Percentiles rank a stretch among this genome's conserved stretches.
Conservation (phyloP, 495 filamentous ascomycete genomes). For the Trichoderma virens region DNA sequence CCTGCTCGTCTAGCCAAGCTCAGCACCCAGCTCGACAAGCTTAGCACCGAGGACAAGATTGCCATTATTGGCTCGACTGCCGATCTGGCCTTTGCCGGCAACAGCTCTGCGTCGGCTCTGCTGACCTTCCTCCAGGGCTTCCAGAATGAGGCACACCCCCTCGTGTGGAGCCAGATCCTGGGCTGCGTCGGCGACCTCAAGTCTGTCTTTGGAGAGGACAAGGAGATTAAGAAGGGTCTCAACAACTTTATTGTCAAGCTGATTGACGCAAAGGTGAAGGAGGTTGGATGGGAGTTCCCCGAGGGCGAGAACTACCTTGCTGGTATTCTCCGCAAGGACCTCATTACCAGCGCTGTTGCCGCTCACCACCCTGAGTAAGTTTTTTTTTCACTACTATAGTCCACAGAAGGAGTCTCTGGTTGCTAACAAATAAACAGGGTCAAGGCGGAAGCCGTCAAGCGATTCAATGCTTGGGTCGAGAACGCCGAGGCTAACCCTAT, state of each 20-base stretch:
- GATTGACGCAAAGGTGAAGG: slow-evolving; percentile 60
- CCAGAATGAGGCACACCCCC: slow-evolving; percentile 68
- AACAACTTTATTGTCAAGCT: slow-evolving; percentile 68
- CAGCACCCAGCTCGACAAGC: slow-evolving; percentile 59
- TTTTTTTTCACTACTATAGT: neutral
- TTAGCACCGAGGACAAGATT: slow-evolving; percentile 84
- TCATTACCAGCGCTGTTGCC: slow-evolving; percentile 66
- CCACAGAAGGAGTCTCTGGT: neutral
- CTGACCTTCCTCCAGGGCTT: slow-evolving; percentile 76
- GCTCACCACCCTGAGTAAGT: slow-evolving; percentile 65
- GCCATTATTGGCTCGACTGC: slow-evolving; percentile 86
- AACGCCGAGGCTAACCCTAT: slow-evolving; percentile 60
- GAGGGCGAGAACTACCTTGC: slow-evolving; percentile 72
- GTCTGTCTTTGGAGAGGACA: slow-evolving; percentile 45
- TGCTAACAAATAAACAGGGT: slow-evolving; percentile 38
- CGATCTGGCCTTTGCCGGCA: slow-evolving; percentile 79
- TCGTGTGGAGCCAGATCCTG: slow-evolving; percentile 83
- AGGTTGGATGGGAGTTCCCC: slow-evolving; percentile 77
- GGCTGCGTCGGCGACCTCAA: slow-evolving; percentile 52
- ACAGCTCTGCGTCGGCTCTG: slow-evolving; percentile 69
- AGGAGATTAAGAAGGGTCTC: slow-evolving; percentile 51
- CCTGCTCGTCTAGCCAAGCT: slow-evolving; percentile 69
- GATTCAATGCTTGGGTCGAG: slow-evolving; percentile 66
- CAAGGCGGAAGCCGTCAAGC: slow-evolving; percentile 58
- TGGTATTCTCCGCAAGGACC: slow-evolving; percentile 68